Evolutionary conservation across 495 filamentous ascomycete species (phyloP), one percentile per base, ranked within the genome.

Genomic region (Hyaloscypha bicolor): DNA sequence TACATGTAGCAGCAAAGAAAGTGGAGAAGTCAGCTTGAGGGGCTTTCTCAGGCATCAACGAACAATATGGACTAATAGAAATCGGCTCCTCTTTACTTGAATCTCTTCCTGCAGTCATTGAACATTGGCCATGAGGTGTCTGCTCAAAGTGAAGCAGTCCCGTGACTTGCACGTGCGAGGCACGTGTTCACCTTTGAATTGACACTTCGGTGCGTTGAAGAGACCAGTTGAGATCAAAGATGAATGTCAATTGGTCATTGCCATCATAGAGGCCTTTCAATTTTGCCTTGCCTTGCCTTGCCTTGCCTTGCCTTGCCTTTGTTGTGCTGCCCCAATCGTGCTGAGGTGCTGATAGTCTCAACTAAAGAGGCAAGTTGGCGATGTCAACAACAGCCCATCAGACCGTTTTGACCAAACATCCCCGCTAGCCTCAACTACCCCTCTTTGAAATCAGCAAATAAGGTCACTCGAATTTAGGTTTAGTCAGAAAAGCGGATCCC

Each of bases 1-100:
- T 48, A n/a, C n/a, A 63, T 52, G 35, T 53, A 29, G 33, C 35
- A 32, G 33, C 21, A 22, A 63, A 70, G 48, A 62, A 59, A 45
- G 21, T 25, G 2, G 8, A 48, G 11, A 29, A 64, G 56, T 19
- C 55, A 51, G 55, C 21, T 42, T 61, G 21, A 48, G 11, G 8
- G 9, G 25, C 25, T 19, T 48, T 48, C 42, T 48, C 42, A 48
- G 11, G 42, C 25, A 25, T 25, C 25, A 25, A 1, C 2, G 25
- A 25, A 25, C 25, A 25, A 25, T 25, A 1, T 25, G 25, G 25
- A 25, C 1, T 25, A 25, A 25, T 2, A 25, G 25, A 25, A 25
- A 25, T 25, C 25, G 25, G 25, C 25, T 25, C 25, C 25, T 2
- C 42, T 16, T 48, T 12, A 1, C 42, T 48, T 48, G 16, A 37